phyloP scores from a whole-genome alignment of 106 monocot genomes.

The Allium sativum region DNA sequence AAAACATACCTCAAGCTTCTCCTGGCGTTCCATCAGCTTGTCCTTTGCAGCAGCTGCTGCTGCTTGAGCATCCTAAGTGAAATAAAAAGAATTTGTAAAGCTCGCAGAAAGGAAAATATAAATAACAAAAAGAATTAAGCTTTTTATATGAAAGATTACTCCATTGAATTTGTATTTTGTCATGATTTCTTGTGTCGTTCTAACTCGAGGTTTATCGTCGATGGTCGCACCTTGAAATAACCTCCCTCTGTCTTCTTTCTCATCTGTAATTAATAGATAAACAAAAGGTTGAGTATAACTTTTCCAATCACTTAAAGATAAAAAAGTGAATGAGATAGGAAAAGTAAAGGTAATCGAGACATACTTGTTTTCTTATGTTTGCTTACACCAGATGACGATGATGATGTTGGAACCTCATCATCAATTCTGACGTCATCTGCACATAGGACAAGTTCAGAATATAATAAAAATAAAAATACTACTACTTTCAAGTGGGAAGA shows the following conservation, averaged over 20 bases:
- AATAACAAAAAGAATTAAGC: neutral
- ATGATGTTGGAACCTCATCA: slow-evolving; percentile 29
- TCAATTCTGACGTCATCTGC: slow-evolving; percentile 95
- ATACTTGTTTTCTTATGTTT: slow-evolving; percentile 29
- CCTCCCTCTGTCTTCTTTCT: slow-evolving; percentile 50
- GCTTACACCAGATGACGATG: slow-evolving; percentile 28
- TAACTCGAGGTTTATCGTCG: slow-evolving; percentile 56
- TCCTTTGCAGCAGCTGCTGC: slow-evolving; percentile 88
- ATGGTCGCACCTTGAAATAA: slow-evolving; percentile 57
- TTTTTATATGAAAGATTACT: slow-evolving; percentile 33
- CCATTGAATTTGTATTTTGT: slow-evolving; percentile 77
- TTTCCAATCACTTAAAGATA: neutral
- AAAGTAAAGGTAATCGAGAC: neutral
- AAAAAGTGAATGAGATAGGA: neutral
- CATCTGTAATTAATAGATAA: slow-evolving; percentile 18
- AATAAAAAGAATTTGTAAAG: neutral
- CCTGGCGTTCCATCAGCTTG: slow-evolving; percentile 73
- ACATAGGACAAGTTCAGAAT: slow-evolving; percentile 7
- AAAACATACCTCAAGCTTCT: slow-evolving; percentile 66
- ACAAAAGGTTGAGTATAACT: neutral
- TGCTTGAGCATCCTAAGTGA: slow-evolving; percentile 68
- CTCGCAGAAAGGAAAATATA: neutral
- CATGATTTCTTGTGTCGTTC: slow-evolving; percentile 82
- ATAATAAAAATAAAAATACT: neutral
- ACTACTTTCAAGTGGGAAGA: neutral